phyloP scores from a whole-genome alignment of 2,329 filamentous ascomycete species.

The Venturia oleaginea region DNA sequence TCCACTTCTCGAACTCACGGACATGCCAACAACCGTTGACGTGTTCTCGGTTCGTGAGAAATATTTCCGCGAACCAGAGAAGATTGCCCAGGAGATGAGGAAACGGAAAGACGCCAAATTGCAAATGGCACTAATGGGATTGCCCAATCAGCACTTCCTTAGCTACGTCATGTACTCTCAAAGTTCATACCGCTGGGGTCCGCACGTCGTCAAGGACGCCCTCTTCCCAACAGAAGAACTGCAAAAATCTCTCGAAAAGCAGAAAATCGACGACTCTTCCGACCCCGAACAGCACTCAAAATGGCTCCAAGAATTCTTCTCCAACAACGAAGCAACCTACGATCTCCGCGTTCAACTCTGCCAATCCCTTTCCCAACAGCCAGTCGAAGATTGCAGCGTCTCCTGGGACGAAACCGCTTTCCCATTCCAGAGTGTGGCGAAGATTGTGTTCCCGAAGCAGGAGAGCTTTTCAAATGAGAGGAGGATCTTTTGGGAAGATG shows the following conservation, averaged over 20 bases:
- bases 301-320: slow-evolving; percentile 34
- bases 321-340: slow-evolving; percentile 32
- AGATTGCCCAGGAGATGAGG: slow-evolving; percentile 35
- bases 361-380: slow-evolving; percentile 38
- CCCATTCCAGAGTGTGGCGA: slow-evolving; percentile 39
- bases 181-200: slow-evolving; percentile 39
- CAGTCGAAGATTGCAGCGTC: slow-evolving; percentile 35
- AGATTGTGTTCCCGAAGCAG: slow-evolving; percentile 32
- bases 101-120: slow-evolving; percentile 29
- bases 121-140: slow-evolving; percentile 31
- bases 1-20: slow-evolving; percentile 38
- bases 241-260: slow-evolving; percentile 32
- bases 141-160: slow-evolving; percentile 33
- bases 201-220: slow-evolving; percentile 40
- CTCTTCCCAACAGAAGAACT: slow-evolving; percentile 34
- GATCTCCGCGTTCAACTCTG: slow-evolving; percentile 39
- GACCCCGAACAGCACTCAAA: slow-evolving; percentile 10
- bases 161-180: slow-evolving; percentile 36
- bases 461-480: slow-evolving; percentile 32
- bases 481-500: slow-evolving; percentile 36
- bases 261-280: slow-evolving; percentile 23
- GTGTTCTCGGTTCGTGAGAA: slow-evolving; percentile 35
- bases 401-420: slow-evolving; percentile 40
- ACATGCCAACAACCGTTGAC: slow-evolving; percentile 37
- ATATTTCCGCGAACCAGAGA: slow-evolving; percentile 28